These are phyloP conservation scores for Metrosideros polymorpha DNA, from an alignment of 441 rosid species.

Conservation along the genomic window DNA sequence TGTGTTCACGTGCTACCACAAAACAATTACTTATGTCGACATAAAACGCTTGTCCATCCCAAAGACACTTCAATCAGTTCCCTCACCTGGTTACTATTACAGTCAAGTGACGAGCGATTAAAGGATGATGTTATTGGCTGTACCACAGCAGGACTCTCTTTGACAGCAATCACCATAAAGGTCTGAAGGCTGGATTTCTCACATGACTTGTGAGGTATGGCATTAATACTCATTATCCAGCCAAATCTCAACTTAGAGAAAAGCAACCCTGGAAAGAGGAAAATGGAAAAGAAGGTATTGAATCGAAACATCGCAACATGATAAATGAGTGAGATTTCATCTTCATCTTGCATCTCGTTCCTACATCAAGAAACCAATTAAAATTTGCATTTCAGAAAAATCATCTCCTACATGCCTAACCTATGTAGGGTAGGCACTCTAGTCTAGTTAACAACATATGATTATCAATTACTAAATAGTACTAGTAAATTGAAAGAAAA, in stretches of 20 bases:
- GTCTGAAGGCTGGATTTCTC: slow-evolving; percentile 46
- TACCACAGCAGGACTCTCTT: slow-evolving; percentile 32
- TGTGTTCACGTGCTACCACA: not conserved
- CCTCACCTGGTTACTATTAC: slow-evolving; percentile 50
- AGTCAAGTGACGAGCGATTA: slow-evolving; percentile 27
- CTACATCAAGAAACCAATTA: not conserved
- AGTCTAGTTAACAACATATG: not conserved
- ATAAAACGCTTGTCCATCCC: not conserved
- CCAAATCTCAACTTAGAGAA: slow-evolving; percentile 80
- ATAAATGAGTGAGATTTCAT: not conserved
- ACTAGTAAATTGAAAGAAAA: not conserved
- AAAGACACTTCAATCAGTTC: not conserved
- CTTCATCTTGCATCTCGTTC: not conserved
- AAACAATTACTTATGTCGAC: not conserved
- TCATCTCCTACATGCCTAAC: not conserved
- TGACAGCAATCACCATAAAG: slow-evolving; percentile 70
- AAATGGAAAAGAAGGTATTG: not conserved
- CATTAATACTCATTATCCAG: slow-evolving; percentile 60
- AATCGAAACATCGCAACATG: not conserved
- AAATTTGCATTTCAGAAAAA: not conserved
- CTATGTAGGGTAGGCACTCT: not conserved
- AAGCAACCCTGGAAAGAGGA: slow-evolving; percentile 52
- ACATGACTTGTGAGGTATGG: slow-evolving; percentile 38
- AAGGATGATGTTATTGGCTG: slow-evolving; percentile 39
- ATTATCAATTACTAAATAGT: not conserved